Conservation (phyloP, 2,329 filamentous ascomycete species). For the Diaporthe citri region DNA sequence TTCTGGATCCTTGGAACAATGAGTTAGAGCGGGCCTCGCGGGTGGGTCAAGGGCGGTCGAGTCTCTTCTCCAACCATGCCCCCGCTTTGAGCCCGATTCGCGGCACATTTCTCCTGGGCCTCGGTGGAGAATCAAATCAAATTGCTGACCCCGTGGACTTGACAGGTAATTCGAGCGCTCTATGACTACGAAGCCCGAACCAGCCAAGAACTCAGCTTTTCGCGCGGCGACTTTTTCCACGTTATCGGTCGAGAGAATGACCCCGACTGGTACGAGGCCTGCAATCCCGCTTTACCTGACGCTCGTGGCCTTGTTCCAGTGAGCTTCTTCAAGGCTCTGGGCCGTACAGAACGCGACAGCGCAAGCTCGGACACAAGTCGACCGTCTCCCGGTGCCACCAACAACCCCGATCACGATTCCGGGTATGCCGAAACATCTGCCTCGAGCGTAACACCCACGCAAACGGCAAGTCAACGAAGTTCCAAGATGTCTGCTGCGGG, state of each 20-base stretch:
- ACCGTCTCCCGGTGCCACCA: slow-evolving; percentile 61
- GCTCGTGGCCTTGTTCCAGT: slow-evolving; percentile 94
- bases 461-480: slow-evolving; percentile 59
- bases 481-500: slow-evolving; percentile 58
- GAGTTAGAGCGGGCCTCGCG: slow-evolving; percentile 18
- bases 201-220: slow-evolving; percentile 87
- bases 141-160: slow-evolving; percentile 43
- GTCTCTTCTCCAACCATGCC: slow-evolving; percentile 33
- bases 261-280: slow-evolving; percentile 96
- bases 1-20: slow-evolving; percentile 7
- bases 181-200: slow-evolving; percentile 90
- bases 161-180: slow-evolving; percentile 93
- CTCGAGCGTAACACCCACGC: slow-evolving; percentile 45
- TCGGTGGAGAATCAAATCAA: not conserved
- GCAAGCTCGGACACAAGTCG: slow-evolving; percentile 73
- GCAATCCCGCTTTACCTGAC: slow-evolving; percentile 89
- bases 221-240: slow-evolving; percentile 96
- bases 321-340: slow-evolving; percentile 91
- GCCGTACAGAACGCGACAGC: slow-evolving; percentile 92
- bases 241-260: slow-evolving; percentile 97
- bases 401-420: slow-evolving; percentile 86
- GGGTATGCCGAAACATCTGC: slow-evolving; percentile 78
- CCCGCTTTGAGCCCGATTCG: slow-evolving; percentile 35
- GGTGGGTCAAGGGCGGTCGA: slow-evolving; percentile 26
- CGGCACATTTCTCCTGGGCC: slow-evolving; percentile 18